Base-by-base conservation (phyloP, 208 protist genomes). In the Blechomonas ayalai region DNA sequence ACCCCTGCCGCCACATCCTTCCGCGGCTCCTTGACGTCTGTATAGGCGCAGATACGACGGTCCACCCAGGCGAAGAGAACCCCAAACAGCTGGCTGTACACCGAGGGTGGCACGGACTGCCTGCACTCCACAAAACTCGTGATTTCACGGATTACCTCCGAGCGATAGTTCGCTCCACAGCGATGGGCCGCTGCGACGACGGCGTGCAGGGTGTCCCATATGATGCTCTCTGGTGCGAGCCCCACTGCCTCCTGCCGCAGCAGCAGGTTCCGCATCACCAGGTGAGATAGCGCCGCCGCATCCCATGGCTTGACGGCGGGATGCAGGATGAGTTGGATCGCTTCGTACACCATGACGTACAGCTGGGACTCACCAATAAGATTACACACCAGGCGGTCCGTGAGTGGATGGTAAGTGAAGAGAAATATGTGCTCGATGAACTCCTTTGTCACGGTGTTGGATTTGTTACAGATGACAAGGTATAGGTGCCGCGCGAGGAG, bases 141-240 rank as follows among this genome's bases (percentile, higher is more conserved):
- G 38, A 90, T 59, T 62, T 71, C 69, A 31, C 67, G 76, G 7
- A 93, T 38, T 33, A 89, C 52, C 40, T 85, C 47, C 23, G 82
- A 54, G 37, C 85, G 78, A 52, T 82, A 72, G 49, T 76, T 62
- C 25, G 56, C 45, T 28, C 80, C 73, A 46, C 82, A 88, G 13
- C 67, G 63, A 62, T 90, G 79, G 6, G 78, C 78, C 8, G 86
- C 77, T 19, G 71, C 64, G 13, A 95, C 75, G 12, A 95, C 82
- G 24, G 80, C 79, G 47, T 95, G 86, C 42, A 95, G 65, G 12
- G 69, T 69, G 56, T 95, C 86, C 80, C 82, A 95, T 24, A 90
- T 19, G 16, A 95, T 50, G 49, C 62, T 58, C 39, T 67, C 53
- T 20, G 79, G 68, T 41, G 79, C 67, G 19, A 62, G 40, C 24